phyloP scores from a whole-genome alignment of 345 rosid species.

The Salix dunnii region DNA sequence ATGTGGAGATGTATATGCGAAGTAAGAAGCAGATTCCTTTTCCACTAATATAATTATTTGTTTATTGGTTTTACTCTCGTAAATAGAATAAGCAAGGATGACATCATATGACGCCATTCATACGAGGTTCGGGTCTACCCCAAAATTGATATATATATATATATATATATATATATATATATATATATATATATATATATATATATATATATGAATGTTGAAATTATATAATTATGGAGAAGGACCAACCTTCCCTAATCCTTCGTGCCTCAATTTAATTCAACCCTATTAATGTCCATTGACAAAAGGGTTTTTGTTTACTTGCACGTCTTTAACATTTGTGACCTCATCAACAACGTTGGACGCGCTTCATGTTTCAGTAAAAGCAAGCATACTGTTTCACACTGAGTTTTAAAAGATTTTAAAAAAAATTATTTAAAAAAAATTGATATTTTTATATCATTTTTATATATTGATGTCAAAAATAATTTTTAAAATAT shows the following conservation, averaged over 20 bases:
- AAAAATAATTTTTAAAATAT: too few species aligned
- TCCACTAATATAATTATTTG: not conserved
- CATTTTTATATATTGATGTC: too few species aligned
- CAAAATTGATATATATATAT: too few species aligned
- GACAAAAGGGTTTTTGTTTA: not conserved
- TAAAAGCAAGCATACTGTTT: not conserved
- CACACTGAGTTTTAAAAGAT: too few species aligned
- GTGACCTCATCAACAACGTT: not conserved
- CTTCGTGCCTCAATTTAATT: not conserved
- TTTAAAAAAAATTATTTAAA: too few species aligned
- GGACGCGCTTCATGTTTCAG: not conserved
- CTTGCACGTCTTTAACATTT: not conserved
- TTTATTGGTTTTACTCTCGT: not conserved
- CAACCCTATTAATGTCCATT: not conserved
- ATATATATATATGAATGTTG: too few species aligned
- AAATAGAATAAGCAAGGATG: not conserved
- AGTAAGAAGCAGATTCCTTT: not conserved
- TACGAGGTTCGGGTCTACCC: not conserved
- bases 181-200: too few species aligned
- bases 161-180: too few species aligned
- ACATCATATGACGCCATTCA: not conserved
- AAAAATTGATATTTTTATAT: too few species aligned
- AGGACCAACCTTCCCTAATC: not conserved
- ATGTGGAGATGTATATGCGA: not conserved
- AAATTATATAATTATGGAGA: not conserved